Percentiles rank a stretch among this genome's conserved stretches.
Conservation (phyloP, 1,284 basidiomycete species). For the Somion occarium region DNA sequence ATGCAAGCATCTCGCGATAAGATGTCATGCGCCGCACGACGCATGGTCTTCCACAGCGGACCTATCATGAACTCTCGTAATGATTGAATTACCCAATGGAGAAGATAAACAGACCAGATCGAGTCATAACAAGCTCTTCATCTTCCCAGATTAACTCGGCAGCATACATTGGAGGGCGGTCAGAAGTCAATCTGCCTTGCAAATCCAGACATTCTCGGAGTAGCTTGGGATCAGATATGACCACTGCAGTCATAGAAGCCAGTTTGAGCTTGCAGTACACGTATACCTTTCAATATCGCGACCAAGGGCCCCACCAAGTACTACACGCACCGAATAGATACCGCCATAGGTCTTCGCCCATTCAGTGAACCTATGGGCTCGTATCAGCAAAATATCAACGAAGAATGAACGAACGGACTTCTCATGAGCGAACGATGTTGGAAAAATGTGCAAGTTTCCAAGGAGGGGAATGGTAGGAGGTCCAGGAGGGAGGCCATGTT, state of each 20-base stretch:
- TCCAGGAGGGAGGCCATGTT: constrained; percentile 22
- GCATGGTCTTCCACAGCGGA: background rate
- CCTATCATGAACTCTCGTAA: background rate
- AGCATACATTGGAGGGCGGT: constrained; percentile 23
- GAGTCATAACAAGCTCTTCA: constrained; percentile 7
- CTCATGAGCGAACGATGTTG: constrained; percentile 14
- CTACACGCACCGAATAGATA: constrained; percentile 8
- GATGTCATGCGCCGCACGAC: constrained; percentile 1
- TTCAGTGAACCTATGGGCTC: constrained; percentile 4
- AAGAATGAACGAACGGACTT: background rate
- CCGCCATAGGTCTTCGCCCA: constrained; percentile 7
- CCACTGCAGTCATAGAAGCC: constrained; percentile 20
- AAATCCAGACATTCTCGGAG: constrained; percentile 27
- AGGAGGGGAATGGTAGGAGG: constrained; percentile 28
- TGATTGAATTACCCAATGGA: background rate
- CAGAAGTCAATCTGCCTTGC: constrained; percentile 13
- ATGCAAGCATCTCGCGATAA: constrained; percentile 2
- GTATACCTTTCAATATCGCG: background rate
- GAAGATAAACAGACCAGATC: background rate
- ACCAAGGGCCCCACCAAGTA: background rate
- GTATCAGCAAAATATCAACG: background rate
- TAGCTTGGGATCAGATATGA: constrained; percentile 22
- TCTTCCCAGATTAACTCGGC: constrained; percentile 20
- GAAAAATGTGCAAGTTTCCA: constrained; percentile 25
- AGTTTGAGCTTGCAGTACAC: constrained; percentile 18